A percentile compares a stretch with the other conserved stretches of the same genome.
These are phyloP conservation scores for Penicillium silybi DNA, from an alignment of 495 filamentous ascomycete genomes.

Conservation along the genomic window DNA sequence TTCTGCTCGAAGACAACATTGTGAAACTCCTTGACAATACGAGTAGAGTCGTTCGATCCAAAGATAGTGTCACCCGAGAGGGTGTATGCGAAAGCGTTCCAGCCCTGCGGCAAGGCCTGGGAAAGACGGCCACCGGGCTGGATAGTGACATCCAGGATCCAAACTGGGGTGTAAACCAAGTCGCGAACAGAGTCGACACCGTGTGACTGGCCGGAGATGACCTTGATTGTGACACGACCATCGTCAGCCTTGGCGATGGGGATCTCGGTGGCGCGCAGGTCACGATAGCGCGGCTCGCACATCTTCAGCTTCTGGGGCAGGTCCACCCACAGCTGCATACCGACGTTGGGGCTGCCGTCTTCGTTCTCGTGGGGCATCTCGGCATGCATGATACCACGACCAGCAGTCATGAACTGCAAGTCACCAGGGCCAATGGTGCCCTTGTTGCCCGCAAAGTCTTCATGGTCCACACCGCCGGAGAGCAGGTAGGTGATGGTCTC, in stretches of 20 bases:
- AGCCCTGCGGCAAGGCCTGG: constrained; percentile 73
- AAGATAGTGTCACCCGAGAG: constrained; percentile 68
- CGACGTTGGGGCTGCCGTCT: constrained; percentile 76
- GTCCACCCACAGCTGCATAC: constrained; percentile 95
- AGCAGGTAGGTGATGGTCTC: constrained; percentile 93
- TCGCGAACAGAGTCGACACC: constrained; percentile 85
- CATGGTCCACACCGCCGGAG: constrained; percentile 81
- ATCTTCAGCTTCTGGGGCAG: constrained; percentile 75
- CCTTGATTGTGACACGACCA: constrained; percentile 74
- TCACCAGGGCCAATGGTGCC: constrained; percentile 84
- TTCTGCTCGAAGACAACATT: constrained; percentile 85
- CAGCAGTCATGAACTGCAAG: constrained; percentile 97
- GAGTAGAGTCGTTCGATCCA: constrained; percentile 53
- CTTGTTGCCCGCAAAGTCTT: constrained; percentile 87
- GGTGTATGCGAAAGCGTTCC: constrained; percentile 89
- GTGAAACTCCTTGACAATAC: constrained; percentile 65
- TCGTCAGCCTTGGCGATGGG: constrained; percentile 65
- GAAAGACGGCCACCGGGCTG: constrained; percentile 68
- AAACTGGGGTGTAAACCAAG: constrained; percentile 91
- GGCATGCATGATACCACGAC: constrained; percentile 88
- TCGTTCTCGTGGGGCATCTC: constrained; percentile 86
- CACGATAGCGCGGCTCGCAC: constrained; percentile 89
- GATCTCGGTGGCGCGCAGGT: constrained; percentile 73
- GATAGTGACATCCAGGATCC: constrained; percentile 85
- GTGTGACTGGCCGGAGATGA: constrained; percentile 79